Base-by-base conservation (phyloP, 129 eudicot species). In the Scalesia atractyloides region DNA sequence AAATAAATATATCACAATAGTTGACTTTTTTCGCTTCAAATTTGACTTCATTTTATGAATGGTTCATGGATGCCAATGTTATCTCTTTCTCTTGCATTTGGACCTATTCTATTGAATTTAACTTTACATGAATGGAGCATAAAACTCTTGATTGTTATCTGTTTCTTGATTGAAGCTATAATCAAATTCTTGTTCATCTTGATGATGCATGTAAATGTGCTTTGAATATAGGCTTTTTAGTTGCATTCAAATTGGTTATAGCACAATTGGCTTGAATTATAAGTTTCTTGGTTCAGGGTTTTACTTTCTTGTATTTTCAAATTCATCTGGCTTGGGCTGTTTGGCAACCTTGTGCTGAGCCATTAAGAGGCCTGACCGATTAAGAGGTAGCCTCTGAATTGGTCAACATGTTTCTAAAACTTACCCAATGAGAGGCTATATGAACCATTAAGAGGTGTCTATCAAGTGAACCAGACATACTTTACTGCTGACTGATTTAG, bases 1-100 rank as follows among this genome's bases (percentile, higher is more conserved):
- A 68, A 86, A 86, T 86, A 86, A 89, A 74, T 64, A 83, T 88
- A 77, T 84, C 74, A 59, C 77, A 24, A 66, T 44, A 75, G 82
- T 73, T 84, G 11, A 20, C n/a, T 10, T 48, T 63, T 37, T 39
- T 64, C 15, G 18, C 67, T 30, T 30, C 43, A 50, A 22, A 15
- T 36, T 74, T 74, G 16, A 10, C 54, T 74, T 64, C 43, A 50
- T 3, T 20, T 59, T 14, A 56, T 44, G 51, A 74, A 74, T 77
- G 67, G 64, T 49, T 46, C 36, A 74, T 65, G 79, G 67, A 24
- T 60, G 43, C 66, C 30, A 65, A 51, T 65, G 61, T 33, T 56
- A 20, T 60, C 19, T 68, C 16, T 36, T 60, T 76, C 54, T 34
- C 19, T 58, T 76, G 52, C 51, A 76, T 76, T 30, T 54, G 37